These are phyloP conservation scores for Populus tremula DNA, from an alignment of 345 rosid species.

Conservation along the genomic window DNA sequence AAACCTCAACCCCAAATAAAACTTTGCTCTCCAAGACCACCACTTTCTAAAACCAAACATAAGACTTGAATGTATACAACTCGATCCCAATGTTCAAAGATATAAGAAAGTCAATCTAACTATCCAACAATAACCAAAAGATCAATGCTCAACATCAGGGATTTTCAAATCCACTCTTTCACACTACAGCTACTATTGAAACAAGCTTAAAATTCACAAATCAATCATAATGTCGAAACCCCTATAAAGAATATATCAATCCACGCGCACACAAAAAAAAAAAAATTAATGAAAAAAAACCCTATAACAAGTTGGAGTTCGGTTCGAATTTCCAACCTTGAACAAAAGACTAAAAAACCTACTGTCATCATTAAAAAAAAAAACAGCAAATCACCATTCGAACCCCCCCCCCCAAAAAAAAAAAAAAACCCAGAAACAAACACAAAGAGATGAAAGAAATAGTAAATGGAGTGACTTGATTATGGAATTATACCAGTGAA, in stretches of 20 bases:
- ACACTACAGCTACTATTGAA: neutral
- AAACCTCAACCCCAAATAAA: neutral
- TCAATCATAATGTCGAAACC: neutral
- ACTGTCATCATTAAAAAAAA: neutral
- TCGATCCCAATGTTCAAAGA: neutral
- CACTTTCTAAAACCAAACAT: neutral
- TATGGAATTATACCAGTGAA: constrained; percentile 51
- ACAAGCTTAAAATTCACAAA: neutral
- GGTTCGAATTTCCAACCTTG: neutral
- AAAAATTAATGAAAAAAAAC: neutral
- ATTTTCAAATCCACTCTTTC: neutral
- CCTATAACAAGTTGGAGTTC: neutral
- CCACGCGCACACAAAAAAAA: neutral
- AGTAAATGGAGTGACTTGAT: neutral
- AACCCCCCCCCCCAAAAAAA: no score
- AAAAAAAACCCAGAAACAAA: neutral
- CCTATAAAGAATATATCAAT: neutral
- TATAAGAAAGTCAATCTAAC: neutral
- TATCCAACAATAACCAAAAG: neutral
- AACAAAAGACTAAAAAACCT: neutral
- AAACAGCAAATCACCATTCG: neutral
- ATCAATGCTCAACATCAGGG: neutral
- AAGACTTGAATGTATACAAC: constrained; percentile 1
- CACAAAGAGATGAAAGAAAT: neutral
- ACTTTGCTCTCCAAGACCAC: neutral